Evolutionary conservation across 768 basidiomycete genomes (phyloP), one percentile per base, ranked within the genome.

Genomic region (Baorangia bicolor): DNA sequence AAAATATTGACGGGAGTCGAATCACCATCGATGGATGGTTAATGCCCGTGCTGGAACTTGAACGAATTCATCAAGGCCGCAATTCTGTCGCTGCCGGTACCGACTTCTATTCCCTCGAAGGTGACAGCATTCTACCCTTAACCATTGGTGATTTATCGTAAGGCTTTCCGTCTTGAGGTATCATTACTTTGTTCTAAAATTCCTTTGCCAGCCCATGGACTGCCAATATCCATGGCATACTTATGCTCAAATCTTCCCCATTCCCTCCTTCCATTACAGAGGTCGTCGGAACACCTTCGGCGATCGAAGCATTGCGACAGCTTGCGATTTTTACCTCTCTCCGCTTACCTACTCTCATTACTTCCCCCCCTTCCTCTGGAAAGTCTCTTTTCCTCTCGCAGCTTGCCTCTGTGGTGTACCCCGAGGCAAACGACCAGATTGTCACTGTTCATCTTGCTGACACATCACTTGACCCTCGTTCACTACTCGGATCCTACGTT

Each of bases 401-500:
- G 61, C 84, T 98, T 30, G 88, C 92, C 11, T 74, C 78, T 11
- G 63, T 78, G 11, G 70, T 98, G 12, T 78, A 85, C 65, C 87
- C 92, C 0, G 75, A 74, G 20, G 65, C 73, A 8, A 77, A 73
- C 49, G 86, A 87, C 56, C 86, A 92, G 42, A 81, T 97, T 39
- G 81, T 98, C 31, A 86, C 83, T 1, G 86, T 99, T 55, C 90
- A 96, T 63, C 84, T 98, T 25, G 92, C 94, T 7, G 97, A 98
- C 63, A 96, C 94, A 1, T 96, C 96, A 2, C 79, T 99, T 42
- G 96, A 99, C 66, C 88, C 95, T 30, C 89, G 96, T 23, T 88
- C 94, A 0, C 80, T 99, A 6, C 81, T 99, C 40, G 96, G 97
- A 5, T 94, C 93, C 2, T 96, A 98, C 56, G 78, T 93, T 3